A percentile compares a stretch with the other conserved stretches of the same genome.
These are phyloP conservation scores for Chrysopogon serrulatus DNA, from an alignment of 176 grass and related monocot species.

Conservation along the genomic window DNA sequence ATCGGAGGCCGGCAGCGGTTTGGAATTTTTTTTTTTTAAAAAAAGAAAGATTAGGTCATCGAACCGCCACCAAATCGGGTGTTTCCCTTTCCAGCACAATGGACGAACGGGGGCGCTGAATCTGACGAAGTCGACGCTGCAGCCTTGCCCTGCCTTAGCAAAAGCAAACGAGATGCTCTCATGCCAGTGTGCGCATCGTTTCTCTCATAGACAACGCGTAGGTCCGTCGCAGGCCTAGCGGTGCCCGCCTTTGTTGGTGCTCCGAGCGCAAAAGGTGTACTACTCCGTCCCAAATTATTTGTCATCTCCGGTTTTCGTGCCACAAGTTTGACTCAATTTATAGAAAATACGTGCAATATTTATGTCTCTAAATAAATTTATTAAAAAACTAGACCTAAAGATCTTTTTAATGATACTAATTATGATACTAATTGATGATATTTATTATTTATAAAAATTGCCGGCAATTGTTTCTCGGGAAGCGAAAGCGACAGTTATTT, in stretches of 20 bases:
- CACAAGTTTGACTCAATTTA: no score
- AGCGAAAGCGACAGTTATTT: no score
- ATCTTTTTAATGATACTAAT: no score
- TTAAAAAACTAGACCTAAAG: no score
- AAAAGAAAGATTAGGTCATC: neutral
- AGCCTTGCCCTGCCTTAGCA: neutral
- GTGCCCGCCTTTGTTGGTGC: neutral
- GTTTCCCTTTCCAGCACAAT: neutral
- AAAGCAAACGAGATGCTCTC: conserved; percentile 19
- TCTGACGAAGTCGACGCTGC: neutral
- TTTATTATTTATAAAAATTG: no score
- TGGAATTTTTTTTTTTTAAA: neutral
- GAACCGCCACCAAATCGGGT: conserved; percentile 14
- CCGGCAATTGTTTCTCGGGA: no score
- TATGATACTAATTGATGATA: no score
- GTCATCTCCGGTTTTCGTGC: no score
- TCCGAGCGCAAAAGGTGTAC: neutral
- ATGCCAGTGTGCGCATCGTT: neutral
- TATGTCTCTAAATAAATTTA: no score
- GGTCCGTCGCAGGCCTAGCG: neutral
- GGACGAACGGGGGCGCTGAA: neutral
- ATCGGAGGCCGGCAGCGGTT: neutral
- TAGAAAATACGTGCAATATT: no score
- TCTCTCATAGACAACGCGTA: neutral
- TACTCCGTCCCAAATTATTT: no score